Evolutionary conservation across 2,329 filamentous ascomycete species (phyloP).

Genomic region (Fusarium neocosmosporiellum): DNA sequence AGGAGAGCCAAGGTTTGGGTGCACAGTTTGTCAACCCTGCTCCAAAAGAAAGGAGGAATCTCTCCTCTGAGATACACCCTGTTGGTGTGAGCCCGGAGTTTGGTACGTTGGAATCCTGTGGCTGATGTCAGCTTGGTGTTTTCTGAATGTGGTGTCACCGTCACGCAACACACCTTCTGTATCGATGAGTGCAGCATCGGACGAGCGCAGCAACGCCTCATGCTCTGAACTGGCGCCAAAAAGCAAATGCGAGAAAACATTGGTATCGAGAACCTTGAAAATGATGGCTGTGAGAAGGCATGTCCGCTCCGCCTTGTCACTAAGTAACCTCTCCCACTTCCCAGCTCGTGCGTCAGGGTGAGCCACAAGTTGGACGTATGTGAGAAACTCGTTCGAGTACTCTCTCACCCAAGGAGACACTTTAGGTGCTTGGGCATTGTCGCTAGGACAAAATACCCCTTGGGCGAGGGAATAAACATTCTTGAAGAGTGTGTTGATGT

Average conservation of each 20-base stretch:
- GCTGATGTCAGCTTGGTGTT: slow-evolving; percentile 8
- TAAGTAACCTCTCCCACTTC: slow-evolving; percentile 46
- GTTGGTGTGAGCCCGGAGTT: slow-evolving; percentile 41
- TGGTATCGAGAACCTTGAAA: slow-evolving; percentile 41
- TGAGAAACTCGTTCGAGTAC: slow-evolving; percentile 39
- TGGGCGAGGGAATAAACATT: slow-evolving; percentile 40
- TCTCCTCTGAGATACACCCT: slow-evolving; percentile 37
- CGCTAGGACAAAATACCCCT: slow-evolving; percentile 30
- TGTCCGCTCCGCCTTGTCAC: slow-evolving; percentile 33
- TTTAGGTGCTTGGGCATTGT: background rate
- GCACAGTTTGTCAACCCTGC: slow-evolving; percentile 44
- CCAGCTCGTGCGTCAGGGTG: slow-evolving; percentile 38
- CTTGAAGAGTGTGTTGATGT: slow-evolving; percentile 35
- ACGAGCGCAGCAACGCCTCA: slow-evolving; percentile 29
- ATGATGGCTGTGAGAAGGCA: slow-evolving; percentile 46
- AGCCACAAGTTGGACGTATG: slow-evolving; percentile 43
- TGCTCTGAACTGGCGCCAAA: slow-evolving; percentile 48
- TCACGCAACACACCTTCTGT: slow-evolving; percentile 42
- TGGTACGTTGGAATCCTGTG: slow-evolving; percentile 46
- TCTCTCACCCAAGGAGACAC: slow-evolving; percentile 40
- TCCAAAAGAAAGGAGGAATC: slow-evolving; percentile 49
- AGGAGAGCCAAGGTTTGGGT: slow-evolving; percentile 39
- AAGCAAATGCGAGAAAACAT: slow-evolving; percentile 44
- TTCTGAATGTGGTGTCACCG: background rate
- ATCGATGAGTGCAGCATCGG: slow-evolving; percentile 40